Base-by-base conservation (phyloP, 2,329 filamentous ascomycete genomes). In the Xylaria sp. region DNA sequence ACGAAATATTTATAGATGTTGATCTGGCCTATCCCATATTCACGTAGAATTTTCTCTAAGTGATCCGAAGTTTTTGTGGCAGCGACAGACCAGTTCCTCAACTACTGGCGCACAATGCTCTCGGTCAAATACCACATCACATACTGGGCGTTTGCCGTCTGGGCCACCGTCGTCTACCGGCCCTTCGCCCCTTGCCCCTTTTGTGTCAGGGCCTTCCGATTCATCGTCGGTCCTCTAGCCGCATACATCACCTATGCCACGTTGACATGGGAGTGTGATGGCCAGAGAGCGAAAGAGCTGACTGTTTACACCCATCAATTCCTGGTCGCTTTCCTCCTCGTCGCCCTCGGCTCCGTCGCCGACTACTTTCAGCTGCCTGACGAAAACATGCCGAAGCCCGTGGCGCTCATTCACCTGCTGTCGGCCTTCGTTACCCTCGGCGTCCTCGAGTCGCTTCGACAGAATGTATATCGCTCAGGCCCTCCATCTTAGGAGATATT, bases 121-220 rank as follows among this genome's bases (percentile, higher is more conserved):
- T 61, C 58, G 34, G 34, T 52, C 48, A 52, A 61, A 52, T 61
- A 61, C 52, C 46, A 61, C 58, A 61, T 61, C 58, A 52, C 34
- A 52, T 61, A 41, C 31, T 61, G 31, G 46, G 58, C 46, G 31
- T 31, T 13, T 61, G 58, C 58, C 39, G 34, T 13, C 46, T 15
- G 58, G 18, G 58, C 58, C n/a, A 46, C 44, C 20, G 34, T 34
- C 59, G 25, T 62, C 34, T 62, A 62, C 34, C 59, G 34, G 23
- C 20, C 52, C 23, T 20, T 62, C 20, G 46, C 59, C 59, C 48
- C 52, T 20, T 52, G 9, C 20, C 48, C 48, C 31, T 34, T 28
- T 41, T 62, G 31, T 23, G 31, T 62, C 48, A 54, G 34, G 31
- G 59, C 48, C 52, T 44, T 62, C 59, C 48, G 59, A 62, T 34